Evolutionary conservation across 139 green algal genomes (phyloP).

Genomic region (Chlorella sorokiniana): DNA sequence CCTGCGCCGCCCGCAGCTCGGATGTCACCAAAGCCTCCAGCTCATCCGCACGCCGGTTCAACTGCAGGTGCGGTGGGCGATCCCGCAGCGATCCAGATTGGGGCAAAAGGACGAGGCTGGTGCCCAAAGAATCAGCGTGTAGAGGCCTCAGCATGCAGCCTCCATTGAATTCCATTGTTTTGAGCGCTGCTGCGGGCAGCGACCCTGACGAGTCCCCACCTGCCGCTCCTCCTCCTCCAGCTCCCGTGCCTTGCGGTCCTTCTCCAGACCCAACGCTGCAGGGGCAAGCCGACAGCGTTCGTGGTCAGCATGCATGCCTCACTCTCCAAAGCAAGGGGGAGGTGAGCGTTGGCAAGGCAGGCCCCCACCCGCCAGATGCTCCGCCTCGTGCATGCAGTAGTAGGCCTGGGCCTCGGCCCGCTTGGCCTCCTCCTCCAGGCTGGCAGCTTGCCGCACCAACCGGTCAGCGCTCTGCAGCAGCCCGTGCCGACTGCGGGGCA

Average conservation of each 20-base stretch:
- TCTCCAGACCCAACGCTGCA: neutral
- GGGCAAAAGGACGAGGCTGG: neutral
- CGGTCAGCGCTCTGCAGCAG: neutral
- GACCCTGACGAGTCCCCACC: too few species aligned
- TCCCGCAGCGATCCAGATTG: neutral
- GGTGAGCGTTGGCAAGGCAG: too few species aligned
- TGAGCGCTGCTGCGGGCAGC: too few species aligned
- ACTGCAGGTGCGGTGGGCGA: neutral
- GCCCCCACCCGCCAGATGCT: conserved; percentile 16
- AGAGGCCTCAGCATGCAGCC: too few species aligned
- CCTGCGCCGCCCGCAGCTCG: neutral
- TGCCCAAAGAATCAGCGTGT: neutral
- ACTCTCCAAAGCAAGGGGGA: neutral
- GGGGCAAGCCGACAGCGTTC: neutral
- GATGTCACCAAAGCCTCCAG: neutral
- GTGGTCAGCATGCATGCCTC: neutral
- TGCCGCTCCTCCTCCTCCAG: neutral
- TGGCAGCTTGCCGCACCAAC: conserved; percentile 3
- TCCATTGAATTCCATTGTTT: neutral
- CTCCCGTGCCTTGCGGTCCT: neutral
- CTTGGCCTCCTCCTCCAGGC: conserved; percentile 31
- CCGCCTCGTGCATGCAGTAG: conserved; percentile 1
- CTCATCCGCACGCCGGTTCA: neutral
- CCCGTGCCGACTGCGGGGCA: neutral
- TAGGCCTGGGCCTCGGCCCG: conserved; percentile 9